phyloP scores from a whole-genome alignment of 768 basidiomycete genomes.

The Omphalotus guepiniiformis region DNA sequence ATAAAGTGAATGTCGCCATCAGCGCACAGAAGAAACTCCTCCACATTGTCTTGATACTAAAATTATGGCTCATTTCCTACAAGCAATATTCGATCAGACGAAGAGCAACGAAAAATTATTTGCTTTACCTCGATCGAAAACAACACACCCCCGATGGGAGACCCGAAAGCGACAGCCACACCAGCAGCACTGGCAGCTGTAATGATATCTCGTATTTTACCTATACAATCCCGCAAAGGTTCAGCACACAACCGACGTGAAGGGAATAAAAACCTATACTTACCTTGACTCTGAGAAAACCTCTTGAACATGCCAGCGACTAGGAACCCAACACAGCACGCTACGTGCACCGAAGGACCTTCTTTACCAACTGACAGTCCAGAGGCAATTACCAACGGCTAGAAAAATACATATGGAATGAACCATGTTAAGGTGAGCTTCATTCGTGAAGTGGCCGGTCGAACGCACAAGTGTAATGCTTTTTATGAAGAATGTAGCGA shows the following conservation, averaged over 20 bases:
- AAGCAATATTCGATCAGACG: conserved; percentile 1
- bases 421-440: conserved; percentile 10
- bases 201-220: conserved; percentile 85
- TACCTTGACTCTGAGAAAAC: conserved; percentile 87
- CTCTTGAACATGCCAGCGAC: conserved; percentile 81
- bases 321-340: conserved; percentile 87
- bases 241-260: conserved; percentile 7
- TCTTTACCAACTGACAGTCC: conserved; percentile 97
- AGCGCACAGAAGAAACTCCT: conserved; percentile 95
- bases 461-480: conserved; percentile 81
- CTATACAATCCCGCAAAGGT: conserved; percentile 30
- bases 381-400: conserved; percentile 97
- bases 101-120: conserved; percentile 4
- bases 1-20: conserved; percentile 92
- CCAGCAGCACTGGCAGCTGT: conserved; percentile 97
- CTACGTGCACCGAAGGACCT: conserved; percentile 96
- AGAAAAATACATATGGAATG: too few relatives aligned
- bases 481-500: conserved; percentile 90
- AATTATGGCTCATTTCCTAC: conserved; percentile 97
- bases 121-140: conserved; percentile 95
- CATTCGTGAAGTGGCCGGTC: background rate
- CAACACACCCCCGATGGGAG: conserved; percentile 95
- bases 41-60: conserved; percentile 99
- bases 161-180: conserved; percentile 97
- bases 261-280: conserved; percentile 20